These are phyloP conservation scores for Colletotrichum simmondsii DNA, from an alignment of 2,329 filamentous ascomycete species.

Conservation along the genomic window DNA sequence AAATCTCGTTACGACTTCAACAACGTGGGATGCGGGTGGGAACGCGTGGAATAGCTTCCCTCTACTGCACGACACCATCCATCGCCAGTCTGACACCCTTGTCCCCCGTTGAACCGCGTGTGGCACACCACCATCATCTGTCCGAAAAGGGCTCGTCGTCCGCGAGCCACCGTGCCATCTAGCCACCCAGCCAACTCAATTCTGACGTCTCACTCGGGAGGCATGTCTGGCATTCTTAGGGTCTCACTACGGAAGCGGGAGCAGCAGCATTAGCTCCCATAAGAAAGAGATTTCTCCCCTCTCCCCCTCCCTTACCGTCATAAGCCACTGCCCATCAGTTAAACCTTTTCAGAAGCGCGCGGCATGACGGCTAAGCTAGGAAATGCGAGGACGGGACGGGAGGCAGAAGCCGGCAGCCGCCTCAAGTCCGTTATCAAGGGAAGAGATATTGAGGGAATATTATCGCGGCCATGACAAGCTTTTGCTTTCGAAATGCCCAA, in stretches of 20 bases:
- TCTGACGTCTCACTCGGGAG: conserved; percentile 12
- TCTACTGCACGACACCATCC: not conserved
- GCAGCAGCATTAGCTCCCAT: conserved; percentile 6
- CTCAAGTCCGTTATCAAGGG: not conserved
- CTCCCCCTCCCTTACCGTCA: not conserved
- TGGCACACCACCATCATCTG: conserved; percentile 17
- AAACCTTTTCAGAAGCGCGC: not conserved
- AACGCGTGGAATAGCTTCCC: not conserved
- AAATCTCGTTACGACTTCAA: not conserved
- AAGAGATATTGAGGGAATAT: not conserved
- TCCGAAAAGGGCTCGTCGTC: conserved; percentile 22
- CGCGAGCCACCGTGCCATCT: not conserved
- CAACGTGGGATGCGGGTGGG: not conserved
- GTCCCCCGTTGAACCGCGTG: not conserved
- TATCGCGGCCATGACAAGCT: not conserved
- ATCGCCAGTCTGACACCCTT: not conserved
- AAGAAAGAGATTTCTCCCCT: not conserved
- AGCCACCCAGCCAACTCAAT: conserved; percentile 17
- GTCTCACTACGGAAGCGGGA: not conserved
- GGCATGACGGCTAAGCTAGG: not conserved
- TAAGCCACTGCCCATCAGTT: not conserved
- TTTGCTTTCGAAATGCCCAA: not conserved
- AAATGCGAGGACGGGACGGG: not conserved
- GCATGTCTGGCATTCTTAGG: not conserved
- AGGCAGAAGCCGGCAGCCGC: not conserved